Conservation (phyloP, 2,329 filamentous ascomycete genomes). For the Monosporascus cannonballus region DNA sequence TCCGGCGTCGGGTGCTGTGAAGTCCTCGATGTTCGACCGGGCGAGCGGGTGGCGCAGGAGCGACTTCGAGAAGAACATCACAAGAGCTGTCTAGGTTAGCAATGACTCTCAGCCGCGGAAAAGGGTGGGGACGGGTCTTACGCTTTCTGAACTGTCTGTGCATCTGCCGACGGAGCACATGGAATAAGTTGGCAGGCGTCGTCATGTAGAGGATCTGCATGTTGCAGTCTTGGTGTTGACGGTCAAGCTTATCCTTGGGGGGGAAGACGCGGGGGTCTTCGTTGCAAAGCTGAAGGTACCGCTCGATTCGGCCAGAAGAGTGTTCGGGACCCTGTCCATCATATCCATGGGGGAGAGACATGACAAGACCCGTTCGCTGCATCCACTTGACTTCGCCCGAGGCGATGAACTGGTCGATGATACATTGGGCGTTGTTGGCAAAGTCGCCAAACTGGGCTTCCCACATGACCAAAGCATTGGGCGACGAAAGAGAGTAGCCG, state of each 20-base stretch:
- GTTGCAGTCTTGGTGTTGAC: constrained; percentile 99
- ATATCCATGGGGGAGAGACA: constrained; percentile 95
- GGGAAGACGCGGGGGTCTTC: constrained; percentile 96
- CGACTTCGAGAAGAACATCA: constrained; percentile 98
- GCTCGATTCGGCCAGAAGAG: constrained; percentile 94
- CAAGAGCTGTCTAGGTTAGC: constrained; percentile 56
- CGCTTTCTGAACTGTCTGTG: constrained; percentile 99
- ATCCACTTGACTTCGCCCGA: constrained; percentile 99
- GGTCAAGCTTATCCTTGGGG: constrained; percentile 77
- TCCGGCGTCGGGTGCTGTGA: constrained; percentile 74
- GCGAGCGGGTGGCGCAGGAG: constrained; percentile 90
- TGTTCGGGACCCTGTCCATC: constrained; percentile 98
- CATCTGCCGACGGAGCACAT: constrained; percentile 93
- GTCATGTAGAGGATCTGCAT: constrained; percentile 99
- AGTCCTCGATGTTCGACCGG: constrained; percentile 84
- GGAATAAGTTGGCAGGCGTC: constrained; percentile 93
- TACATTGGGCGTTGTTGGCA: constrained; percentile 98
- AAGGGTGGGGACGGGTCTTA: constrained; percentile 42
- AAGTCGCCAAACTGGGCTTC: constrained; percentile 99
- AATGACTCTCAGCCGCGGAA: constrained; percentile 1
- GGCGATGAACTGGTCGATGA: constrained; percentile 98
- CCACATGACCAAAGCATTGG: constrained; percentile 98
- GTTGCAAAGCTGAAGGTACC: constrained; percentile 94
- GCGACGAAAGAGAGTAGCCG: constrained; percentile 93
- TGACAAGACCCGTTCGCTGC: constrained; percentile 91